A percentile compares a stretch with the other conserved stretches of the same genome.
Evolutionary conservation across 306 rosid species (phyloP).

Genomic region (peach (Prunus persica)): DNA sequence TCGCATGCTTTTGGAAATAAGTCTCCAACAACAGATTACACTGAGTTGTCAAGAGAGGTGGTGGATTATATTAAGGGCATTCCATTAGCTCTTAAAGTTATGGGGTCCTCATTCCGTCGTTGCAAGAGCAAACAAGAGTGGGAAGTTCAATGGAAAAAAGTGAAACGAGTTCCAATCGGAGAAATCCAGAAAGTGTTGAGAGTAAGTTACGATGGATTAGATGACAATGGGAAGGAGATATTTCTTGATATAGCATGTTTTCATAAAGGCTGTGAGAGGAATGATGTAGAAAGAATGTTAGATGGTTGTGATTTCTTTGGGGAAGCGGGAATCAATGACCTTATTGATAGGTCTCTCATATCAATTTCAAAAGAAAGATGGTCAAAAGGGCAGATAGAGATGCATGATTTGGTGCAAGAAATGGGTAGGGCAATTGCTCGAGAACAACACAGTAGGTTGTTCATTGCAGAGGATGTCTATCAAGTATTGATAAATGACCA

Average conservation of each 20-base stretch:
- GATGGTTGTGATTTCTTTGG: not conserved
- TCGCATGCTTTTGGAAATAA: not conserved
- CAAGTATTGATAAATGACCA: not conserved
- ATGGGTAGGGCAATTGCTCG: not conserved
- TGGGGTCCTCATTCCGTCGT: not conserved
- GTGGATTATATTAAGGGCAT: not conserved
- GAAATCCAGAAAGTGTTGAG: not conserved
- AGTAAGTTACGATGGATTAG: not conserved
- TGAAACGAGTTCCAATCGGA: rapidly evolving
- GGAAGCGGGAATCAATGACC: not conserved
- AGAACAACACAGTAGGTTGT: not conserved
- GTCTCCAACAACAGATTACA: not conserved
- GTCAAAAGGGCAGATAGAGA: not conserved
- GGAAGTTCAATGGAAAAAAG: not conserved
- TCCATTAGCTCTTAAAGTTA: not conserved
- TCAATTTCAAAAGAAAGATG: not conserved
- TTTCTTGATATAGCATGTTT: not conserved
- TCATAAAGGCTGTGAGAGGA: rapidly evolving
- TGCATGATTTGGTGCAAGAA: not conserved
- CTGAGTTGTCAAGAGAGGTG: not conserved
- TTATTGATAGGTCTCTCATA: not conserved
- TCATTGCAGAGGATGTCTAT: not conserved
- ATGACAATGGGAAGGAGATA: rapidly evolving
- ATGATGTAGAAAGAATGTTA: rapidly evolving
- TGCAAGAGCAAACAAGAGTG: not conserved